Conservation (phyloP, 208 protist genomes). For the Histomonas meleagridis region DNA sequence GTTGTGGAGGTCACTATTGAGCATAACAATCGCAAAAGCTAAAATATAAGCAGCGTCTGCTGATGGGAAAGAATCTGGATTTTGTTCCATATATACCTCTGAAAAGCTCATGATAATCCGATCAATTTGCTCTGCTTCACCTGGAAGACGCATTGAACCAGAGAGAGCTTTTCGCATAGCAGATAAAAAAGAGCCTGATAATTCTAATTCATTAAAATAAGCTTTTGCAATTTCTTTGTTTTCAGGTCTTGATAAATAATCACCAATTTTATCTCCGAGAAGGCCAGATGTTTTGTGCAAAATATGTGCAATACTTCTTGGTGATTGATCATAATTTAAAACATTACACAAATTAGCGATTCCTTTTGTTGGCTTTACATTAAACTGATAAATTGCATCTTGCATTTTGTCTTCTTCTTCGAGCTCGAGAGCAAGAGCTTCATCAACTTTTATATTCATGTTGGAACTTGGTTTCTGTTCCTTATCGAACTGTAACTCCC, state of each 20-base stretch:
- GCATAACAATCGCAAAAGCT: slow-evolving; percentile 54
- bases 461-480: too few relatives aligned
- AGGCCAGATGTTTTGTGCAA: background rate
- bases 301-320: background rate
- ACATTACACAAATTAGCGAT: background rate
- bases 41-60: slow-evolving; percentile 47
- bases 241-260: background rate
- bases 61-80: slow-evolving; percentile 30
- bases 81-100: slow-evolving; percentile 42
- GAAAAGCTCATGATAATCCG: slow-evolving; percentile 51
- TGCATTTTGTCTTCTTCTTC: background rate
- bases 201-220: background rate
- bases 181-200: background rate
- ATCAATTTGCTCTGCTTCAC: slow-evolving; percentile 55
- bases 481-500: too few relatives aligned
- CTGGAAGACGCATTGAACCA: slow-evolving; percentile 38
- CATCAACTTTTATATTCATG: too few relatives aligned
- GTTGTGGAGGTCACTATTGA: slow-evolving; percentile 53
- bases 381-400: background rate
- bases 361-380: background rate
- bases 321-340: background rate
- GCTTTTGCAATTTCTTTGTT: background rate
- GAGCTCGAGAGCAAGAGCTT: background rate
- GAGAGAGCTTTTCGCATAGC: background rate
- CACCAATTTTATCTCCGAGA: background rate